Conservation (phyloP, 2,329 filamentous ascomycete species). For the Cladosporium sp. region DNA sequence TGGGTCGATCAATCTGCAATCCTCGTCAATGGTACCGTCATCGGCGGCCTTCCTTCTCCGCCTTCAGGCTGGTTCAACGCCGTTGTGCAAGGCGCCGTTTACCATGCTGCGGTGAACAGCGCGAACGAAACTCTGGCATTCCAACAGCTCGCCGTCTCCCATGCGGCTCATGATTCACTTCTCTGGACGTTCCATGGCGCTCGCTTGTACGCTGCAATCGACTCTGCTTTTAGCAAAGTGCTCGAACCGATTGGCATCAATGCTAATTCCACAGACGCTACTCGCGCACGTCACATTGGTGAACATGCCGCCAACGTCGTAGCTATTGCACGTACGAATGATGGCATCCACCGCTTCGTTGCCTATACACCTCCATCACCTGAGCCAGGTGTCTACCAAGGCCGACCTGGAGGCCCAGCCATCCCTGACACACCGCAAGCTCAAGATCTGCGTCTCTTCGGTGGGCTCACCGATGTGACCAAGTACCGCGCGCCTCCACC, state of each 20-base stretch:
- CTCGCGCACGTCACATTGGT: slow-evolving; percentile 19
- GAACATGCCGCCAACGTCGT: slow-evolving; percentile 20
- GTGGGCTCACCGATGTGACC: slow-evolving; percentile 23
- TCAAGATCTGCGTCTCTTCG: slow-evolving; percentile 24
- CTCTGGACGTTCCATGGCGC: slow-evolving; percentile 27
- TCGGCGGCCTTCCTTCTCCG: slow-evolving; percentile 25
- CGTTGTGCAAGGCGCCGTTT: slow-evolving; percentile 26
- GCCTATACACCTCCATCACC: slow-evolving; percentile 18
- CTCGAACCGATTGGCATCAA: too few species aligned
- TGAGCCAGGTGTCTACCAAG: slow-evolving; percentile 25
- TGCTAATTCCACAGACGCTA: slow-evolving; percentile 17
- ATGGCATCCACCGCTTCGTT: slow-evolving; percentile 25
- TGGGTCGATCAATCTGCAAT: slow-evolving; percentile 24
- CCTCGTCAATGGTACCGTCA: slow-evolving; percentile 24
- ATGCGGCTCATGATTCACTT: slow-evolving; percentile 28
- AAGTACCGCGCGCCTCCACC: slow-evolving; percentile 23
- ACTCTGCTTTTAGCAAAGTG: too few species aligned
- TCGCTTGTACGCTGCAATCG: too few species aligned
- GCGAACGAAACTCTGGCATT: slow-evolving; percentile 22
- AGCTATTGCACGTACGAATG: slow-evolving; percentile 22
- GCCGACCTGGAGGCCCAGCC: slow-evolving; percentile 21
- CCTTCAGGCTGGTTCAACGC: slow-evolving; percentile 28
- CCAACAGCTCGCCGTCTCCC: slow-evolving; percentile 28
- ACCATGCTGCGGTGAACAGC: slow-evolving; percentile 22
- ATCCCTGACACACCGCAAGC: slow-evolving; percentile 27